A percentile compares a stretch with the other conserved stretches of the same genome.
phyloP scores from a whole-genome alignment of 2,329 filamentous ascomycete species.

The Emydomyces testavorans region DNA sequence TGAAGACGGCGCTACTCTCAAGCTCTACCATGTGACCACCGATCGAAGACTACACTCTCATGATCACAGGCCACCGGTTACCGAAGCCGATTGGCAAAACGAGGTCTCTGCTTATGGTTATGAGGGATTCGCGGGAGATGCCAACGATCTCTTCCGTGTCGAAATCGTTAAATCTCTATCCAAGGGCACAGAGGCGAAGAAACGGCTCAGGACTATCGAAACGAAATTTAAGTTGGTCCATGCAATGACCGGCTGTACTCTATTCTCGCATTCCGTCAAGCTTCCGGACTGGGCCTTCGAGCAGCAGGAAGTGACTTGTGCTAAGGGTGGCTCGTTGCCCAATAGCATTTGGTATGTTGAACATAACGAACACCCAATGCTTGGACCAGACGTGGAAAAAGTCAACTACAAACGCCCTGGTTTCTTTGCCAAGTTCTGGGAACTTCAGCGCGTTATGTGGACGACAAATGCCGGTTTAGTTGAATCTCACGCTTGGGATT shows the following conservation, averaged over 20 bases:
- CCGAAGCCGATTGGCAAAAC: conserved; percentile 86
- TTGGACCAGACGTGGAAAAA: conserved; percentile 68
- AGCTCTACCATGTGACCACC: conserved; percentile 72
- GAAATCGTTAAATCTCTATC: conserved; percentile 91
- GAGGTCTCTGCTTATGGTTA: conserved; percentile 96
- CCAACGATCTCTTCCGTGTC: conserved; percentile 88
- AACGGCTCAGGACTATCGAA: conserved; percentile 81
- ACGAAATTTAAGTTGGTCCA: conserved; percentile 94
- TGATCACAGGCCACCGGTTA: conserved; percentile 65
- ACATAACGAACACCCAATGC: conserved; percentile 69
- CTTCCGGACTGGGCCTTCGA: conserved; percentile 95
- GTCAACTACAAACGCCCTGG: conserved; percentile 92
- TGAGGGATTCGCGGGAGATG: conserved; percentile 90
- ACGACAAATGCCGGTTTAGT: conserved; percentile 91
- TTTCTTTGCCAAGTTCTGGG: conserved; percentile 96
- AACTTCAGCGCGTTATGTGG: conserved; percentile 98
- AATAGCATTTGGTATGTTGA: conserved; percentile 98
- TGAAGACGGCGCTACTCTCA: conserved; percentile 67
- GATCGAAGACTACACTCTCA: conserved; percentile 90
- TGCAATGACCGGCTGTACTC: conserved; percentile 87
- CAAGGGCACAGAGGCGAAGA: conserved; percentile 63
- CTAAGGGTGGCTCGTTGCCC: conserved; percentile 75
- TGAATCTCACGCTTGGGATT: conserved; percentile 97
- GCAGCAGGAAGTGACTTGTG: conserved; percentile 98
- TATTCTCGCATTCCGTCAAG: conserved; percentile 99